phyloP scores from a whole-genome alignment of 768 basidiomycete genomes.

The Brasilioporus rufonigricans region DNA sequence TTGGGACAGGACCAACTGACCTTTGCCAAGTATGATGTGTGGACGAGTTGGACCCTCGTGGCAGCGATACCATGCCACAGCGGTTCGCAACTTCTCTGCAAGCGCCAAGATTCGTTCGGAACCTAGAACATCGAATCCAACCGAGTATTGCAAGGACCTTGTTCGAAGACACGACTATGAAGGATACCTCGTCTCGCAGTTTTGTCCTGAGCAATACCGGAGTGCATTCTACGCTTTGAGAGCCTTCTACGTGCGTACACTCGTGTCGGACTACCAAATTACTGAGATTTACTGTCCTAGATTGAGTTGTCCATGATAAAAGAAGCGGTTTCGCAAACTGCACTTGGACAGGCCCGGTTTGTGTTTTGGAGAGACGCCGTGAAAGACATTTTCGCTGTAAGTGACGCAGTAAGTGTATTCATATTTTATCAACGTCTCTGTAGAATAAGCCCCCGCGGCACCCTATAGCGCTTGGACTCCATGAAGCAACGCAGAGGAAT shows the following conservation, averaged over 20 bases:
- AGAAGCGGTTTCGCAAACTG: constrained; percentile 69
- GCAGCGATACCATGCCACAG: constrained; percentile 4
- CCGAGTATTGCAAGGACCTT: constrained; percentile 65
- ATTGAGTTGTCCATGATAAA: constrained; percentile 76
- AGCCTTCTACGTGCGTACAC: constrained; percentile 73
- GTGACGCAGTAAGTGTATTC: constrained; percentile 21
- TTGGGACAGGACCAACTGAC: not conserved
- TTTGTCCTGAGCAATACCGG: constrained; percentile 66
- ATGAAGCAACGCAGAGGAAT: constrained; percentile 48
- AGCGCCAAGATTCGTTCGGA: constrained; percentile 3
- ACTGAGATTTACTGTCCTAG: constrained; percentile 35
- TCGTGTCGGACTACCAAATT: not conserved
- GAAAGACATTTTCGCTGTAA: constrained; percentile 62
- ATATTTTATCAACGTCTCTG: constrained; percentile 17
- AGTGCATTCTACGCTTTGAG: constrained; percentile 74
- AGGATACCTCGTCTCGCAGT: constrained; percentile 65
- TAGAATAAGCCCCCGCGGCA: constrained; percentile 78
- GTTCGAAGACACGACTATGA: constrained; percentile 84
- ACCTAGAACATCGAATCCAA: constrained; percentile 38
- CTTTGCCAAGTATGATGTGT: constrained; percentile 19
- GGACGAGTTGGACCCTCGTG: constrained; percentile 7
- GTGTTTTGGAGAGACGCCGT: constrained; percentile 87
- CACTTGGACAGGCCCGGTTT: constrained; percentile 80
- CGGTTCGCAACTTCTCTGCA: constrained; percentile 14
- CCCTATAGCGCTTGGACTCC: constrained; percentile 74